Evolutionary conservation across 2,329 filamentous ascomycete species (phyloP), one percentile per base, ranked within the genome.

Genomic region (Nigrograna mackinnonii): DNA sequence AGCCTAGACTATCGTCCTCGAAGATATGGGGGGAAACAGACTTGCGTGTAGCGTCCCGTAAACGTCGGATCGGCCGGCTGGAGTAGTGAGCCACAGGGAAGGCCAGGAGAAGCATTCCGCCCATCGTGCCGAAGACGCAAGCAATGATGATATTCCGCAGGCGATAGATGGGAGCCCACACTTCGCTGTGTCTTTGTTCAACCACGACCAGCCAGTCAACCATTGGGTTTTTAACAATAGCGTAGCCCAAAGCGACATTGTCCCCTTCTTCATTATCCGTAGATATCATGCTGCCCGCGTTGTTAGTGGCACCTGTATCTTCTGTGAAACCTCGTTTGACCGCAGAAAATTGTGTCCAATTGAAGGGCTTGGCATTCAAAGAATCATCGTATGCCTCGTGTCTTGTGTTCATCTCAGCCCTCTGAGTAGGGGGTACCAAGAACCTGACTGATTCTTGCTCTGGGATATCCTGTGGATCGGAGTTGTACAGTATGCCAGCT

Each of bases 201-300:
- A 96, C 80, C 2, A 95, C 57, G 3, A 96, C 72, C 4, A 88
- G 83, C 91, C 91, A 96, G 57, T 92, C 82, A 6, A 88, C 88
- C 39, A 95, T 70, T 0, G 71, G 63, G 4, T 79, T 89, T 39
- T 80, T 77, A 0, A 87, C 83, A 9, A 86, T 77, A 6, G 89
- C 88, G 57, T 84, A 92, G 17, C 91, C 91, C n/a, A 91, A 85
- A 9, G 89, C 86, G 1, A 96, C 89, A 4, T 70, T 63, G 7
- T 78, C 66, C 0, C 79, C 79, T 49, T 89, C 76, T 57, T 96
- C 90, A 53, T 96, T 95, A 6, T 65, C 75, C 0, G 88, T 87
- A 5, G 82, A 80, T 12, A 95, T 74, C 2, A 79, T 64, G 47
- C 84, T 83, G 13, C 85, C 87, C 4, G 88, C 84, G 53, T 87